Evolutionary conservation across 1,284 basidiomycete genomes (phyloP), one percentile per base, ranked within the genome.

Genomic region (Malassezia cuniculi): DNA sequence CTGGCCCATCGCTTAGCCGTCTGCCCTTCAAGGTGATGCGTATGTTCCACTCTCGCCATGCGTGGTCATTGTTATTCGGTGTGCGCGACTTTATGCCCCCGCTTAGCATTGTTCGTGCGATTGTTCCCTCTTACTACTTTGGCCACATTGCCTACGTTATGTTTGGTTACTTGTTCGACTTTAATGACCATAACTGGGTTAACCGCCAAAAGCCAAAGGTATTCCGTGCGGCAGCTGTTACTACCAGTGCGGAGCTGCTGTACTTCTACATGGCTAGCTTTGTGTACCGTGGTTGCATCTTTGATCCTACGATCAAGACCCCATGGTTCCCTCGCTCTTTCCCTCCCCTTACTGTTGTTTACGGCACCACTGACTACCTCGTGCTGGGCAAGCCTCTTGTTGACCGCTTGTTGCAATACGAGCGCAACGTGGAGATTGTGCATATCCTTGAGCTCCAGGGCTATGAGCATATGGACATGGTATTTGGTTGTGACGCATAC

Each of bases 181-280:
- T 62, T 51, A 54, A 64, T 46, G 60, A 62, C 39, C 57, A 57
- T 52, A 61, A 60, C 43, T 62, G 56, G 60, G 32, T 60, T 26
- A 31, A 43, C 6, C 60, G 63, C 36, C 57, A 64, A 41, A 64
- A 62, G 38, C 59, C 59, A 38, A 66, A 66, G 54, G 52, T 66
- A 16, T 66, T 66, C 51, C 54, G 63, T 12, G 40, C 59, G 9
- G 48, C 60, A 12, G 59, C 60, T 29, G 41, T 62, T 10, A 39
- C 48, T 6, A 66, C 63, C 12, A 60, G 57, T 15, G 54, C 54
- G 18, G 63, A 66, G 45, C 47, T 66, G 22, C 54, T 66, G 36
- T 64, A 66, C 53, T 66, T 54, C 50, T 66, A 64, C 55, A 64
- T 66, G 55, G 50, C 51, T 12, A 51, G 48, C 27, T 66, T 63